Percentiles rank a stretch among this genome's conserved stretches.
These are phyloP conservation scores for Angophora floribunda DNA, from an alignment of 345 rosid genomes.

Conservation along the genomic window DNA sequence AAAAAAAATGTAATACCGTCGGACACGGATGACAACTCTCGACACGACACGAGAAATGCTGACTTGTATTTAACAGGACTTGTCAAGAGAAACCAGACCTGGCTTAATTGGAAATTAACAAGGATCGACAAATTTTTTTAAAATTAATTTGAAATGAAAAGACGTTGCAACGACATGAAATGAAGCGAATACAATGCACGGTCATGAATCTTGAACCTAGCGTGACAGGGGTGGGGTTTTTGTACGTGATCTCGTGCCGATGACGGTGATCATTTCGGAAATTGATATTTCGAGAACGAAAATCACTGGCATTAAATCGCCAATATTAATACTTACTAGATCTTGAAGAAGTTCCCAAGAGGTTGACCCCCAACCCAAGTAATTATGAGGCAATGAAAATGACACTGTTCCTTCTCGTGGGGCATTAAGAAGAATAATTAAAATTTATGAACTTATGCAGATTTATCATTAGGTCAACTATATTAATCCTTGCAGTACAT, in stretches of 20 bases:
- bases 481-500: background rate
- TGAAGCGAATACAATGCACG: no score
- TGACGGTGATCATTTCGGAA: background rate
- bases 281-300: background rate
- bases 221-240: background rate
- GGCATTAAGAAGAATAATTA: background rate
- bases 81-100: fast-evolving
- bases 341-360: background rate
- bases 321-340: background rate
- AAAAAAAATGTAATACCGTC: no score
- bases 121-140: background rate
- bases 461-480: background rate
- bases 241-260: background rate
- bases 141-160: background rate
- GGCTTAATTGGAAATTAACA: fast-evolving
- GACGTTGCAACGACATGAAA: background rate
- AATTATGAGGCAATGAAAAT: background rate
- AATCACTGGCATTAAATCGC: background rate
- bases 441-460: background rate
- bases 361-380: background rate
- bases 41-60: background rate
- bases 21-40: fast-evolving
- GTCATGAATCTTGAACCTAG: background rate
- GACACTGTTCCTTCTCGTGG: background rate
- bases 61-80: background rate